Evolutionary conservation across 108 stramenopile genomes (phyloP).

Genomic region (Epipyxis sp.): DNA sequence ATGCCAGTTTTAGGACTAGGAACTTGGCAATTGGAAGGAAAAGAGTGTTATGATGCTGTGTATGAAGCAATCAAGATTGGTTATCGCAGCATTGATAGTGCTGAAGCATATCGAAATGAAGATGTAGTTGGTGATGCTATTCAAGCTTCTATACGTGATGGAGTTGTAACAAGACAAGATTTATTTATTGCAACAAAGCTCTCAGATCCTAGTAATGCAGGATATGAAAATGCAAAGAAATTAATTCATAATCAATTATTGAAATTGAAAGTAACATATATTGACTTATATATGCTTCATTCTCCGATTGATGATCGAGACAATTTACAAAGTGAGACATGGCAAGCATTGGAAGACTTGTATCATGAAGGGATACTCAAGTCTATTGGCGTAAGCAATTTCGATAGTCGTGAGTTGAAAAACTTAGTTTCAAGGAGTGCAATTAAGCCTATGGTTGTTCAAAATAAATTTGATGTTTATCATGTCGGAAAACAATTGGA

Average conservation of each 20-base stretch:
- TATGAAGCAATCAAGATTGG: conserved; percentile 11
- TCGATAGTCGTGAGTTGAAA: conserved; percentile 22
- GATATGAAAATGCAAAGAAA: not conserved
- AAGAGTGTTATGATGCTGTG: conserved; percentile 30
- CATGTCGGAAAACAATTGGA: conserved; percentile 27
- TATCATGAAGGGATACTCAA: not conserved
- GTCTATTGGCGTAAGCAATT: conserved; percentile 41
- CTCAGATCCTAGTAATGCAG: not conserved
- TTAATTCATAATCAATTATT: not conserved
- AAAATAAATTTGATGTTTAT: conserved; percentile 26
- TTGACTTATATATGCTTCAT: conserved; percentile 45
- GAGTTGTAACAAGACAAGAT: conserved; percentile 27
- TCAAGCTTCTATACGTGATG: not conserved
- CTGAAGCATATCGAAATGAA: conserved; percentile 40
- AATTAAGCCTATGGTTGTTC: conserved; percentile 15
- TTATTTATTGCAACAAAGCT: conserved; percentile 41
- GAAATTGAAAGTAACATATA: conserved; percentile 10
- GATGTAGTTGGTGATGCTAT: conserved; percentile 36
- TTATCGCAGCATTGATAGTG: conserved; percentile 43
- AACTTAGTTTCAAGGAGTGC: conserved; percentile 6
- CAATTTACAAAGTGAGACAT: not conserved
- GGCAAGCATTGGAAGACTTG: conserved; percentile 34
- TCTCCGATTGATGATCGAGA: conserved; percentile 19
- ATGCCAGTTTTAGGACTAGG: conserved; percentile 43
- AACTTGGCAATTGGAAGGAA: conserved; percentile 36